phyloP scores from a whole-genome alignment of 2,329 filamentous ascomycete species.

The Furcasterigmium furcatum region DNA sequence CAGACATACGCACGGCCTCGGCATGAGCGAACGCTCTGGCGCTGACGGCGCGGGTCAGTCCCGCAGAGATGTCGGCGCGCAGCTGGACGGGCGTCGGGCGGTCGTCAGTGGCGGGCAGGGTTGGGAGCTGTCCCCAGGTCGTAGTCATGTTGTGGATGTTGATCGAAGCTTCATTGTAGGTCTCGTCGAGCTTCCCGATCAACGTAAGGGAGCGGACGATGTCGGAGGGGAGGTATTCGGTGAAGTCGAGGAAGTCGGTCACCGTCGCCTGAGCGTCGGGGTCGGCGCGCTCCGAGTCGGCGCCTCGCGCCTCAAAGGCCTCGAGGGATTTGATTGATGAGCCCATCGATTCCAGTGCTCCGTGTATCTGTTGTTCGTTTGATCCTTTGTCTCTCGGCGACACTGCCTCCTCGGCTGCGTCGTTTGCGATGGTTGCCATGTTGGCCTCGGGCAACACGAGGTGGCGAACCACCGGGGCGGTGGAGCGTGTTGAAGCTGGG shows the following conservation, averaged over 20 bases:
- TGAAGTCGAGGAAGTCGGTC: slow-evolving; percentile 67
- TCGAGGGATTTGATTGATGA: slow-evolving; percentile 40
- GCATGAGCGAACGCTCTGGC: slow-evolving; percentile 57
- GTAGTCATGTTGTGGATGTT: slow-evolving; percentile 54
- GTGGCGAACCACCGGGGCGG: no score
- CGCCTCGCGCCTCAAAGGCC: not conserved
- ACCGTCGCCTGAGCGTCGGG: slow-evolving; percentile 68
- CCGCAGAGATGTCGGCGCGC: slow-evolving; percentile 58
- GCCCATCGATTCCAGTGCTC: slow-evolving; percentile 25
- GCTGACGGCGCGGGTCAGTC: slow-evolving; percentile 49
- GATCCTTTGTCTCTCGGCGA: slow-evolving; percentile 29
- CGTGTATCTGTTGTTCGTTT: slow-evolving; percentile 21
- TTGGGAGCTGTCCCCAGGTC: slow-evolving; percentile 54
- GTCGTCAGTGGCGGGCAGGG: slow-evolving; percentile 35
- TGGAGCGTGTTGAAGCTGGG: no score
- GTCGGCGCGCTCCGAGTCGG: slow-evolving; percentile 45
- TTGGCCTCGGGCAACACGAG: not conserved
- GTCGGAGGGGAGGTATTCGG: slow-evolving; percentile 66
- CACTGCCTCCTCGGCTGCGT: slow-evolving; percentile 22
- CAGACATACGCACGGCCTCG: slow-evolving; percentile 60
- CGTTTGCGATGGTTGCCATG: slow-evolving; percentile 15
- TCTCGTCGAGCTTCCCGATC: slow-evolving; percentile 61
- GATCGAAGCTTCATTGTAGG: slow-evolving; percentile 52
- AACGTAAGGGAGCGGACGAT: slow-evolving; percentile 63
- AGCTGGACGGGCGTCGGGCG: slow-evolving; percentile 47